Conservation (phyloP, 305 asterid species). For the Lippia alba region DNA sequence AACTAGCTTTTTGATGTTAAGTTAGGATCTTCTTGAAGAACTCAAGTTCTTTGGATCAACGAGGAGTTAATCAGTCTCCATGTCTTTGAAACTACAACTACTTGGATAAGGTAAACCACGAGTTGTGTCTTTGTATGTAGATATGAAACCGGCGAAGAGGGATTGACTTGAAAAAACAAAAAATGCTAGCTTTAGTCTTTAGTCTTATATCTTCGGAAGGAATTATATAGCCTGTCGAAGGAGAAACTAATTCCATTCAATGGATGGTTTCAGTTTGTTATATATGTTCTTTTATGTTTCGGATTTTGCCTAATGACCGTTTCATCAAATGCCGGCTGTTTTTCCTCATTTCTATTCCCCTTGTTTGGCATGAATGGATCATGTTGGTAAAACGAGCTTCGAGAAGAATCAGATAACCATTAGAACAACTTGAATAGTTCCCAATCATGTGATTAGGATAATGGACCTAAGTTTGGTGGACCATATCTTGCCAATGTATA, state of each 20-base stretch:
- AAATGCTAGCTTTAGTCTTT: slow-evolving; percentile 19
- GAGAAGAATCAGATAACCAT: slow-evolving; percentile 8
- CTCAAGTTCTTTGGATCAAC: slow-evolving; percentile 4
- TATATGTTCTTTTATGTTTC: neutral
- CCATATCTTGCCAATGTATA: slow-evolving; percentile 30
- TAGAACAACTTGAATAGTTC: slow-evolving; percentile 23
- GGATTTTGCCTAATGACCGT: neutral
- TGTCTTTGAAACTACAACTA: slow-evolving; percentile 2
- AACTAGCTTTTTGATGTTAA: slow-evolving; percentile 27
- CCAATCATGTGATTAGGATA: slow-evolving; percentile 22
- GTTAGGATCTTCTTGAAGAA: slow-evolving; percentile 27
- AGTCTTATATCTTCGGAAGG: slow-evolving; percentile 14
- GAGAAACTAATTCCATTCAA: slow-evolving; percentile 10
- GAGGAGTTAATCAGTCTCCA: neutral
- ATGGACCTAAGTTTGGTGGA: slow-evolving; percentile 32
- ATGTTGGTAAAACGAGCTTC: slow-evolving; percentile 20
- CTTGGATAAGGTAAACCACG: slow-evolving; percentile 31
- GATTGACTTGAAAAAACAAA: slow-evolving; percentile 19
- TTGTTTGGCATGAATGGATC: slow-evolving; percentile 17
- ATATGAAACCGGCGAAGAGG: slow-evolving; percentile 4
- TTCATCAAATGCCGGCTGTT: neutral
- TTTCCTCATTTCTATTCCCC: neutral
- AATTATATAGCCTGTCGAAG: slow-evolving; percentile 7
- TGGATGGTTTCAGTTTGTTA: neutral
- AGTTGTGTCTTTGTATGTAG: slow-evolving; percentile 25